Base-by-base conservation (phyloP, 2,329 filamentous ascomycete genomes). In the Coniochaeta hoffmannii region DNA sequence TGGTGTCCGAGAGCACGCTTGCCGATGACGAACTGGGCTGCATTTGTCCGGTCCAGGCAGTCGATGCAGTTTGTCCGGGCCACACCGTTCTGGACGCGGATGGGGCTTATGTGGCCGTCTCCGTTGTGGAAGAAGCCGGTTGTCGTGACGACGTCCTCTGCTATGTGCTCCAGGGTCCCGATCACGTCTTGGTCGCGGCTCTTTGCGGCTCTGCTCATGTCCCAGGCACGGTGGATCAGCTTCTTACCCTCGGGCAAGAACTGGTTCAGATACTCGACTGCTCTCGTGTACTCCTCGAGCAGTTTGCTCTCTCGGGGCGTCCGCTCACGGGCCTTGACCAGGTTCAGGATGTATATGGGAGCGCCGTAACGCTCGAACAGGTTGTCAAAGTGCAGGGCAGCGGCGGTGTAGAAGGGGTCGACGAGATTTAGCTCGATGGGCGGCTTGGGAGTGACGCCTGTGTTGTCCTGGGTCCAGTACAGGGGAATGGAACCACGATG, bases 51-150 rank as follows among this genome's bases (percentile, higher is more conserved):
- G 70, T 99, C 94, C 1, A 99, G 79, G 65, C 94, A 99, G 70
- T 99, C 94, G 63, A 99, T 97, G 69, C 94, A 99, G 66, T 99
- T 99, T 1, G 94, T 99, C 56, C 94, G 83, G 10, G 90, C 93
- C 38, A 99, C 83, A 10, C 94, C 94, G 61, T 96, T 96, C 68
- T 99, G 94, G 1, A 94, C 83, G 31, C 79, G 81, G 3, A 88
- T 77, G 3, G 82, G 77, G 19, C 81, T 81, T 36, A 83, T 83
- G 2, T 79, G 78, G 32, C 84, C 81, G 59, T 92, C 87, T 7
- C 92, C 94, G 62, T 97, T 97, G 57, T 91, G 91, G 69, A 99
- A 99, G 72, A 99, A 96, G 1, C 92, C 90, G 0, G 93, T 99
- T 24, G 85, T 86, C 1, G 81, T 82, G 46, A 99, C 78, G 1